Evolutionary conservation across 305 asterid genomes (phyloP).

Genomic region (Solanum hybrid): DNA sequence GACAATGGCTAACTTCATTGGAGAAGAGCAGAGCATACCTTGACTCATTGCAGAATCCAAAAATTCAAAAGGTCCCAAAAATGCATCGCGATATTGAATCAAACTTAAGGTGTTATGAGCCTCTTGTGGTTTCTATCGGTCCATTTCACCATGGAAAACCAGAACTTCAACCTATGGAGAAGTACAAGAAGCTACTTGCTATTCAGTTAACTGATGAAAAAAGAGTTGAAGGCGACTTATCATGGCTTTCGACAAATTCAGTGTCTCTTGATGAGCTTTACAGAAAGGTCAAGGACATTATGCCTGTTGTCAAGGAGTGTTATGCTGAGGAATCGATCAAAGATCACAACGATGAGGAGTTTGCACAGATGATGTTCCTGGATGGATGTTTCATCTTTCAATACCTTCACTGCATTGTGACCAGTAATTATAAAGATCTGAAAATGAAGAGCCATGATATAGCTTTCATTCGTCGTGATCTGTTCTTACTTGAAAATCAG

Average conservation of each 20-base stretch:
- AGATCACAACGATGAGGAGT: background rate
- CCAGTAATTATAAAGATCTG: background rate
- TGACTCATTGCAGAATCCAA: background rate
- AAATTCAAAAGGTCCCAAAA: background rate
- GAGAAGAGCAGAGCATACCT: background rate
- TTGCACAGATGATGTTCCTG: constrained; percentile 10
- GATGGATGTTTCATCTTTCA: constrained; percentile 11
- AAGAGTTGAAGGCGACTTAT: background rate
- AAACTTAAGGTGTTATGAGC: background rate
- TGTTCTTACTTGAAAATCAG: constrained; percentile 14
- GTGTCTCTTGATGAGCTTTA: background rate
- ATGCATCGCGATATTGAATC: background rate
- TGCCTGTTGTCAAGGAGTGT: background rate
- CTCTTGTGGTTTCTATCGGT: constrained; percentile 2
- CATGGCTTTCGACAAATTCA: background rate
- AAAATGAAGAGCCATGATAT: constrained; percentile 6
- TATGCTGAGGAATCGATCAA: background rate
- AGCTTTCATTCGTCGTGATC: background rate
- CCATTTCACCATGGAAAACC: background rate
- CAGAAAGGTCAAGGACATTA: background rate
- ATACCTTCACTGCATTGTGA: background rate
- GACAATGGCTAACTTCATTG: background rate
- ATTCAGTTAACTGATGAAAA: background rate
- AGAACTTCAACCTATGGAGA: background rate
- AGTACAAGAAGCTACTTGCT: background rate